Conservation (phyloP, 1,284 basidiomycete genomes). For the Trametes polyzona region DNA sequence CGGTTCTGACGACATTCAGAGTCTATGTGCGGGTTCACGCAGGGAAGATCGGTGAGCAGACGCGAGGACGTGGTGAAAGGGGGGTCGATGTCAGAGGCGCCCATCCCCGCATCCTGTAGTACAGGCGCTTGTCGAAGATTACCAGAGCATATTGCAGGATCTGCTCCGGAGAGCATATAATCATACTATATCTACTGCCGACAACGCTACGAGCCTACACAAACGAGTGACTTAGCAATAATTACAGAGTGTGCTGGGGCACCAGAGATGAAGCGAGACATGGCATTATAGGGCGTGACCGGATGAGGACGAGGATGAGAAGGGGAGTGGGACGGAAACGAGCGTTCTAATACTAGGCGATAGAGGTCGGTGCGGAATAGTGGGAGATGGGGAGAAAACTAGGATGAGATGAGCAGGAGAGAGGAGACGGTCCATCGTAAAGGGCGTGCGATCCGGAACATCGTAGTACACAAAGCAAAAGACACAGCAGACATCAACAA, state of each 20-base stretch:
- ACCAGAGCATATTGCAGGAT: too few species aligned
- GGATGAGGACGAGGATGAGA: neutral
- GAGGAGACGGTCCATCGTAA: slow-evolving; percentile 7
- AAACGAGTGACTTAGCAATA: slow-evolving; percentile 28
- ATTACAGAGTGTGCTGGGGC: slow-evolving; percentile 13
- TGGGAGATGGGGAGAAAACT: neutral
- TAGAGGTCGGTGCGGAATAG: too few species aligned
- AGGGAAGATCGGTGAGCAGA: too few species aligned
- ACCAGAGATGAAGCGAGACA: slow-evolving; percentile 15
- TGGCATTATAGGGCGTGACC: neutral
- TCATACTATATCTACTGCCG: slow-evolving; percentile 16
- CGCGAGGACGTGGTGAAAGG: too few species aligned
- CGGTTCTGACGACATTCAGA: slow-evolving; percentile 9
- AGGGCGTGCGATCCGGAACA: slow-evolving; percentile 6
- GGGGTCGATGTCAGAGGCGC: too few species aligned
- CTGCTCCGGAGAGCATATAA: slow-evolving; percentile 1
- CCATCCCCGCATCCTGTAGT: too few species aligned
- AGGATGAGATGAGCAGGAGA: slow-evolving; percentile 4
- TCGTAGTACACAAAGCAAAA: slow-evolving; percentile 27
- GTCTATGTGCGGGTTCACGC: too few species aligned
- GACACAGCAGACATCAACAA: slow-evolving; percentile 25
- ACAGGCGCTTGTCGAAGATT: too few species aligned
- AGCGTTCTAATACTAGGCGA: slow-evolving; percentile 14
- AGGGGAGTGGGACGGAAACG: neutral
- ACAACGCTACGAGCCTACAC: slow-evolving; percentile 9